Evolutionary conservation across 2,329 filamentous ascomycete genomes (phyloP).

Genomic region (Claviceps purpurea): DNA sequence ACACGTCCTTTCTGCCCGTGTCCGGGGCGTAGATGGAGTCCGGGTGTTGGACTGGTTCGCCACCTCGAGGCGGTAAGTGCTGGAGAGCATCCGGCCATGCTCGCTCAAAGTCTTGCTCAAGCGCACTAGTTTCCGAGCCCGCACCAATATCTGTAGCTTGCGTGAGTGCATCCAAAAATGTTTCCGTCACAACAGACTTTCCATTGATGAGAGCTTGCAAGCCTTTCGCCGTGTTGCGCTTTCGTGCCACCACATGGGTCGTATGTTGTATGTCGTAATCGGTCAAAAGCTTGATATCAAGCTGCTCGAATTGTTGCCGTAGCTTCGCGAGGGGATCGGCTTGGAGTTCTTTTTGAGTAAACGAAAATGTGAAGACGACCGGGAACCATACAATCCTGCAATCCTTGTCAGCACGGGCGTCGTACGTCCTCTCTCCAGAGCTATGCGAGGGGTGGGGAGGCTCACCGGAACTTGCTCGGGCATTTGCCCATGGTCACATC

Average conservation of each 20-base stretch:
- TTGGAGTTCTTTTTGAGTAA: constrained; percentile 57
- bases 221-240: constrained; percentile 78
- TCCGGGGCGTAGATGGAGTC: constrained; percentile 62
- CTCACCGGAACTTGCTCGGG: constrained; percentile 45
- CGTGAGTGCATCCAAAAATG: constrained; percentile 61
- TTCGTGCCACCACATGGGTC: constrained; percentile 79
- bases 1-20: constrained; percentile 51
- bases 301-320: constrained; percentile 54
- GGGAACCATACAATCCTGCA: constrained; percentile 65
- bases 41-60: constrained; percentile 59
- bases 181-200: constrained; percentile 59
- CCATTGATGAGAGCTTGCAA: constrained; percentile 77
- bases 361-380: constrained; percentile 61
- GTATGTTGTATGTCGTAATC: constrained; percentile 60
- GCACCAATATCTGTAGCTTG: constrained; percentile 40
- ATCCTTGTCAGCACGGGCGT: constrained; percentile 2
- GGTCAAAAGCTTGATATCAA: constrained; percentile 77
- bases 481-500: constrained; percentile 61
- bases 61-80: constrained; percentile 60
- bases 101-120: constrained; percentile 69
- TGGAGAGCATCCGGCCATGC: constrained; percentile 65
- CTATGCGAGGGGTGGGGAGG: background rate
- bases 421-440: background rate
- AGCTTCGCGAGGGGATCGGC: constrained; percentile 49
- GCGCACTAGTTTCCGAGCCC: constrained; percentile 33